Percentiles rank a stretch among this genome's conserved stretches.
Evolutionary conservation across 1,284 basidiomycete genomes (phyloP).

Genomic region (Coniferiporia weirii): DNA sequence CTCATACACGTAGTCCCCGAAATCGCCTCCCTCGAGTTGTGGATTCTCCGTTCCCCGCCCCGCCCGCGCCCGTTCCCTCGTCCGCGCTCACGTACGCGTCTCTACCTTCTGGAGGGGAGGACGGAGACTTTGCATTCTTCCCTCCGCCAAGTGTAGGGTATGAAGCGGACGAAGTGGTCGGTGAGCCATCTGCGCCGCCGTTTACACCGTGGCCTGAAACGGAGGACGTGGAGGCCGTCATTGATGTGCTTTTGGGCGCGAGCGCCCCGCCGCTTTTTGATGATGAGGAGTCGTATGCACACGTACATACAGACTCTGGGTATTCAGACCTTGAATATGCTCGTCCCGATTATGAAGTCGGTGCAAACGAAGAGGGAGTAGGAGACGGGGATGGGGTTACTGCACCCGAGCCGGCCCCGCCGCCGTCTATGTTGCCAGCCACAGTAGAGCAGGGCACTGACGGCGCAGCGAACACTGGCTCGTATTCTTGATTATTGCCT

Average conservation of each 20-base stretch:
- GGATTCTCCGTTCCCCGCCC: slow-evolving; percentile 2
- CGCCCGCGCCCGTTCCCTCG: slow-evolving; percentile 3
- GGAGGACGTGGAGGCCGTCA: slow-evolving; percentile 29
- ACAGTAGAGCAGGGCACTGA: too few relatives aligned
- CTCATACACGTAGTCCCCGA: background rate
- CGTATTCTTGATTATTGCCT: too few relatives aligned
- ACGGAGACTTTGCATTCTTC: background rate
- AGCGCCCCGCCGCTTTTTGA: slow-evolving; percentile 35
- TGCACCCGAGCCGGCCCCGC: too few relatives aligned
- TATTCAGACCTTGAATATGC: too few relatives aligned
- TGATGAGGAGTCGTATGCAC: slow-evolving; percentile 20
- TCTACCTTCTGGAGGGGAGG: background rate
- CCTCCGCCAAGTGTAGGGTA: background rate
- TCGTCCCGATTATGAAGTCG: too few relatives aligned
- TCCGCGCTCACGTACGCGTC: slow-evolving; percentile 10
- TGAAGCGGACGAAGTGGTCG: background rate
- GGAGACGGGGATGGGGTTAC: too few relatives aligned
- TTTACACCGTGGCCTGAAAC: slow-evolving; percentile 35
- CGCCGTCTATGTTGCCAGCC: too few relatives aligned
- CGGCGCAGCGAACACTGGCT: too few relatives aligned
- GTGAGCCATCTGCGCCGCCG: slow-evolving; percentile 34
- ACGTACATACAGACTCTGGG: background rate
- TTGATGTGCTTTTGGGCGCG: slow-evolving; percentile 21
- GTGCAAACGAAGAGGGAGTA: too few relatives aligned
- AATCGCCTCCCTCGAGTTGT: background rate